A percentile compares a stretch with the other conserved stretches of the same genome.
These are phyloP conservation scores for Leavenworthia alabamica DNA, from an alignment of 345 rosid species.

Conservation along the genomic window DNA sequence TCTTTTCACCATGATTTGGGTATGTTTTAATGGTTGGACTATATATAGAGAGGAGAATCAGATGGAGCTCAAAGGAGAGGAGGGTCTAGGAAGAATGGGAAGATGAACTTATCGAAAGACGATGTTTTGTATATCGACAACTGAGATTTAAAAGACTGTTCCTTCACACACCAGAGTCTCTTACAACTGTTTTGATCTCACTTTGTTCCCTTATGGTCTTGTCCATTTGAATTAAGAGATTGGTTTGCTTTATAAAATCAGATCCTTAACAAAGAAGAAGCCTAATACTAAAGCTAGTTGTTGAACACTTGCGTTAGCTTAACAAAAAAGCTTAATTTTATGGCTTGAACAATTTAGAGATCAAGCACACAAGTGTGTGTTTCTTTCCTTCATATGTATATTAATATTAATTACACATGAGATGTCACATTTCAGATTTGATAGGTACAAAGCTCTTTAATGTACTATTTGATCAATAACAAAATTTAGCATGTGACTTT, in stretches of 20 bases:
- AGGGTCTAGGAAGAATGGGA: conserved; percentile 57
- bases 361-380: neutral
- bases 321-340: neutral
- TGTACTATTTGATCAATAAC: neutral
- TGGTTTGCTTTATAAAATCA: neutral
- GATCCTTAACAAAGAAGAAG: neutral
- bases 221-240: conserved; percentile 8
- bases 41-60: conserved; percentile 72
- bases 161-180: neutral
- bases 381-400: neutral
- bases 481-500: neutral
- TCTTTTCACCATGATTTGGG: neutral
- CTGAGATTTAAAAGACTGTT: conserved; percentile 14
- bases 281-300: neutral
- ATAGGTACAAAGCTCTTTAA: neutral
- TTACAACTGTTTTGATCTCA: conserved; percentile 13
- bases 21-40: neutral
- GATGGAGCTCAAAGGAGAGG: conserved; percentile 43
- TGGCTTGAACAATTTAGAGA: neutral
- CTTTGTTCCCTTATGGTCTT: neutral
- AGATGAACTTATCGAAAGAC: conserved; percentile 67
- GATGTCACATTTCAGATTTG: neutral
- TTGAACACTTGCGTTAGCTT: conserved; percentile 1
- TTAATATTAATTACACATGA: neutral
- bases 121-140: conserved; percentile 43